These are phyloP conservation scores for Xylariales sp. DNA, from an alignment of 2,329 filamentous ascomycete genomes.

Conservation along the genomic window DNA sequence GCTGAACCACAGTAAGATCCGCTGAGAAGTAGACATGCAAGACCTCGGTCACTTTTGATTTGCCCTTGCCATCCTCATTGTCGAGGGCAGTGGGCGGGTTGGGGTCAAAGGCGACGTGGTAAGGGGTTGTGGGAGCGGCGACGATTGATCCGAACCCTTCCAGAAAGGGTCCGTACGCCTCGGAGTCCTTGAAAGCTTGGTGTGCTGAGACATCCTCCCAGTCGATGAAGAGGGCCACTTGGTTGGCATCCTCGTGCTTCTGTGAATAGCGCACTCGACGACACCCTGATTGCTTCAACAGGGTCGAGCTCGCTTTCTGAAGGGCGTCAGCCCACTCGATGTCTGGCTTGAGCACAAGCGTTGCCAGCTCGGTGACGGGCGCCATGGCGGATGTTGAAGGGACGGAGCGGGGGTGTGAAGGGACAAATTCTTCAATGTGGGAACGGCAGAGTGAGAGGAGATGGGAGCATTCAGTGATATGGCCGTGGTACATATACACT, in stretches of 20 bases:
- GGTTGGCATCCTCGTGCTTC: conserved; percentile 10
- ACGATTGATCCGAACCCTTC: conserved; percentile 7
- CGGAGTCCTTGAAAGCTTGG: conserved; percentile 14
- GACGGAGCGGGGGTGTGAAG: no score
- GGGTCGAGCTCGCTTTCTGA: conserved; percentile 8
- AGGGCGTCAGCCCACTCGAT: conserved; percentile 6
- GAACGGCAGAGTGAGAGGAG: no score
- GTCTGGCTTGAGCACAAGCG: conserved; percentile 13
- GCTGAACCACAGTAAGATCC: conserved; percentile 6
- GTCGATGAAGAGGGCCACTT: conserved; percentile 18
- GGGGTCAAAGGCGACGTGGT: conserved; percentile 18
- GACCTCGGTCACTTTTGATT: conserved; percentile 14
- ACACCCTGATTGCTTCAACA: conserved; percentile 16
- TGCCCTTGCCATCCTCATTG: conserved; percentile 6
- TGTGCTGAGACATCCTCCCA: conserved; percentile 18
- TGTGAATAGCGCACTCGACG: conserved; percentile 16
- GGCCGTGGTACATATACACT: no score
- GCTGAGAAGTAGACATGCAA: conserved; percentile 16
- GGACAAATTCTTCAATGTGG: no score
- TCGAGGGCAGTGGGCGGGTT: conserved; percentile 12
- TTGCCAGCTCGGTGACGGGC: conserved; percentile 20
- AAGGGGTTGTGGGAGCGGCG: conserved; percentile 5
- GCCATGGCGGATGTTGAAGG: no score
- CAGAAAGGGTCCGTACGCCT: conserved; percentile 14
- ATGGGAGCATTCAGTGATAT: no score